phyloP scores from a whole-genome alignment of 148 eudicot genomes.

The Cornus florida region DNA sequence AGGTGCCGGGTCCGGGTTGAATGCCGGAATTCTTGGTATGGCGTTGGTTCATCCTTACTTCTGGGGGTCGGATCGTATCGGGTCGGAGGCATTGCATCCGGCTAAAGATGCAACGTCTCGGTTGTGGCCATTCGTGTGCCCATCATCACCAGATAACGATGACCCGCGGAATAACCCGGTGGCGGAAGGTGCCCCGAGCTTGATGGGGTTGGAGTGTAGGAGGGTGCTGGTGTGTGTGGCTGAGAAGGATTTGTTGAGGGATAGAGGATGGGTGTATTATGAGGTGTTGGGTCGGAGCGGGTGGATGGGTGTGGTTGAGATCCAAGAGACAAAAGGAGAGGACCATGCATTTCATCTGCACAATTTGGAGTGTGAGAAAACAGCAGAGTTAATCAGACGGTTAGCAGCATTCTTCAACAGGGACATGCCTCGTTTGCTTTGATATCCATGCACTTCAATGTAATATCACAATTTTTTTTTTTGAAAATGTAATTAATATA shows the following conservation, averaged over 20 bases:
- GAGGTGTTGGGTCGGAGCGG: slow-evolving; percentile 23
- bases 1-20: neutral
- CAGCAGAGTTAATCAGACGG: slow-evolving; percentile 1
- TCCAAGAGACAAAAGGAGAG: slow-evolving; percentile 18
- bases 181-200: slow-evolving; percentile 17
- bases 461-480: too few relatives aligned
- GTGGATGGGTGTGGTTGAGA: slow-evolving; percentile 26
- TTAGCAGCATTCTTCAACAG: neutral
- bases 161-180: slow-evolving; percentile 23
- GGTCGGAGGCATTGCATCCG: slow-evolving; percentile 20
- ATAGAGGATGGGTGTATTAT: slow-evolving; percentile 14
- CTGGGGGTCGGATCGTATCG: slow-evolving; percentile 23
- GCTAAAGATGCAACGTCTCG: neutral
- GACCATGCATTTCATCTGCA: slow-evolving; percentile 8
- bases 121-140: slow-evolving; percentile 27
- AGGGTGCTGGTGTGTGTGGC: slow-evolving; percentile 22
- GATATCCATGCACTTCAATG: neutral
- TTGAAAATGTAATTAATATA: too few relatives aligned
- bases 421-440: neutral
- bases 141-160: slow-evolving; percentile 8
- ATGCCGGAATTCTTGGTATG: slow-evolving; percentile 26
- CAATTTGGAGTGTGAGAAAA: slow-evolving; percentile 2
- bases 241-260: slow-evolving; percentile 28
- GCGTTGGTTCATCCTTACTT: slow-evolving; percentile 33
- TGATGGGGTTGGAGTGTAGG: slow-evolving; percentile 11